Evolutionary conservation across 129 eudicot species (phyloP), one percentile per base, ranked within the genome.

Genomic region (Helianthus tuberosus): DNA sequence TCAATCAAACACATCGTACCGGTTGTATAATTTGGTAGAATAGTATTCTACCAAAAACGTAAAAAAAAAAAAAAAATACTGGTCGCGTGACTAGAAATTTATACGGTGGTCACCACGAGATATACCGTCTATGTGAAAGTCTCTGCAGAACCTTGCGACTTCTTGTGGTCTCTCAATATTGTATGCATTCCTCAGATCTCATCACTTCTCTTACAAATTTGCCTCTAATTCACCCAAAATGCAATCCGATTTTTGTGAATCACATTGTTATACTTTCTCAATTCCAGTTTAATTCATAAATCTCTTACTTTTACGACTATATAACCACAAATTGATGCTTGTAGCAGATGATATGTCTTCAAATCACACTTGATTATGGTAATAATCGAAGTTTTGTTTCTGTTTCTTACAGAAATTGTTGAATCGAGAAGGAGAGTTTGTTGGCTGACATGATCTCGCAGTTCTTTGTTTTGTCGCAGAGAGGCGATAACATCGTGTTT

Each of bases 381-480:
- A 32, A 5, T 68, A 77, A 77, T 61, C 63, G 29, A 69, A 64
- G 57, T 38, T 71, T 78, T 5, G 20, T 25, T 36, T 53, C 25
- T 20, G 57, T 41, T 75, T 78, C 52, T 46, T 71, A 11, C 73
- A 48, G 76, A 73, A 65, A n/a, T 3, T 58, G 55, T 67, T 62
- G 59, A 66, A 73, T 51, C 47, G 29, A 75, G 58, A 52, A 25
- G 69, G 72, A 55, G n/a, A 53, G 29, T 53, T 27, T 17, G 53
- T 36, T 29, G 32, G 29, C 49, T 64, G 77, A 47, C 71, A 88
- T 91, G 96, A 91, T 91, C 78, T 93, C 98, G 43, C 98, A 93
- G 83, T 89, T 93, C 80, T 93, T 93, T 70, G 96, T 93, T 41
- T 84, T 93, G 43, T 89, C 98, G n/a, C 98, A 92, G 80, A 80